A percentile compares a stretch with the other conserved stretches of the same genome.
phyloP scores from a whole-genome alignment of 1,139 yeast genomes.

The Kurtzmaniella quercitrusa region DNA sequence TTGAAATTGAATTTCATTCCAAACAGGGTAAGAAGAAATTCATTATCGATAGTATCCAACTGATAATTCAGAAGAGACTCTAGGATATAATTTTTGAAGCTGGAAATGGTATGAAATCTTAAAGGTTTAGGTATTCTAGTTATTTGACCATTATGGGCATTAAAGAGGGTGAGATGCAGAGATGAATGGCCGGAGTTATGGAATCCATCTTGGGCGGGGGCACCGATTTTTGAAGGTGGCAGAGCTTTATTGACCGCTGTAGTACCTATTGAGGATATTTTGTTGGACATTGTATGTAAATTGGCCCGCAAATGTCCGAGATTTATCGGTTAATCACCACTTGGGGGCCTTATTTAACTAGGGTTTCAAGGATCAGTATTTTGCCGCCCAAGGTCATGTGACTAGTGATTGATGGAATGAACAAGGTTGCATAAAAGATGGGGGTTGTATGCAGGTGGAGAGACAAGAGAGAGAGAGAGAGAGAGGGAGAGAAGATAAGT shows the following conservation, averaged over 20 bases:
- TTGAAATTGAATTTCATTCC: slow-evolving; percentile 58
- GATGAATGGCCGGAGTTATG: slow-evolving; percentile 7
- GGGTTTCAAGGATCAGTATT: background rate
- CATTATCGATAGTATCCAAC: slow-evolving; percentile 41
- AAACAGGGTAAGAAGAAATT: slow-evolving; percentile 61
- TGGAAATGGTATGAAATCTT: slow-evolving; percentile 37
- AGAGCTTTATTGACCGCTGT: background rate
- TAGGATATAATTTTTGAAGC: slow-evolving; percentile 36
- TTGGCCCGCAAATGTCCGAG: background rate
- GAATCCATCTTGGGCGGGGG: background rate
- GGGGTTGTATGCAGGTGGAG: background rate
- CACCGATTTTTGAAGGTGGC: background rate
- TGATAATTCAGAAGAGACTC: slow-evolving; percentile 26
- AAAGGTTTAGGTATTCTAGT: slow-evolving; percentile 40
- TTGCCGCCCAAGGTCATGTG: background rate
- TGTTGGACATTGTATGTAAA: background rate
- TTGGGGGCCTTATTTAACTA: background rate
- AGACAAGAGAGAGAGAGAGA: background rate
- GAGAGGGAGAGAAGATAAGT: too few relatives aligned
- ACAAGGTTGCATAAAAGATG: background rate
- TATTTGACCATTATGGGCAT: slow-evolving; percentile 37
- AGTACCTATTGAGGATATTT: background rate
- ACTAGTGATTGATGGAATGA: background rate
- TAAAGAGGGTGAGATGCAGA: slow-evolving; percentile 31
- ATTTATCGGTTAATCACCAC: background rate